Conservation (phyloP, 495 filamentous ascomycete genomes). For the Hypomontagnella monticulosa region DNA sequence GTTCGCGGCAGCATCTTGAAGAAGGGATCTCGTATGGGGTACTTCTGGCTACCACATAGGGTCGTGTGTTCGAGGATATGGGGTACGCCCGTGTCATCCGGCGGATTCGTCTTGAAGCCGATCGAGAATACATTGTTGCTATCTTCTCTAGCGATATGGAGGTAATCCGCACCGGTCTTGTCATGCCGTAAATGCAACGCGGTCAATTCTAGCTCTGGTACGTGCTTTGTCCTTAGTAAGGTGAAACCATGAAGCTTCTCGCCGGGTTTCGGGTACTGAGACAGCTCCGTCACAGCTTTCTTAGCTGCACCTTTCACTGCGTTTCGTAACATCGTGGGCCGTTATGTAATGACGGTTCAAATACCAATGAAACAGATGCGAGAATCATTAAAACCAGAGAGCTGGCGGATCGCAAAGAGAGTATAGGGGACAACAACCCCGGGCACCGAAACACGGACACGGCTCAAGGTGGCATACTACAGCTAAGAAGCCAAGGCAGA, state of each 20-base stretch:
- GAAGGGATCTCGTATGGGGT: conserved; percentile 96
- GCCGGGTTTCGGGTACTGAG: conserved; percentile 76
- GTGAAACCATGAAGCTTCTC: conserved; percentile 94
- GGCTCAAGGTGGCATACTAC: background rate
- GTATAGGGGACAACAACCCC: background rate
- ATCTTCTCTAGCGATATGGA: conserved; percentile 93
- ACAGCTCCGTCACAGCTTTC: conserved; percentile 75
- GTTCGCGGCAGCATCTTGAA: conserved; percentile 99
- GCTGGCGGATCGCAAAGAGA: background rate
- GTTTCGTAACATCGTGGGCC: conserved; percentile 59
- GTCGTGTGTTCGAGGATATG: conserved; percentile 98
- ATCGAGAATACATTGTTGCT: conserved; percentile 99
- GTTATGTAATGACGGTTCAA: conserved; percentile 1
- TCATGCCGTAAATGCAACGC: conserved; percentile 90
- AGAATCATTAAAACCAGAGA: conserved; percentile 8
- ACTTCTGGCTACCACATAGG: conserved; percentile 97
- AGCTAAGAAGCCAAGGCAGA: no score
- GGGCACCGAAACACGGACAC: background rate
- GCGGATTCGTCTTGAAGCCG: conserved; percentile 98
- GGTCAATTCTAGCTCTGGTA: conserved; percentile 92
- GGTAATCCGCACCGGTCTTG: conserved; percentile 92
- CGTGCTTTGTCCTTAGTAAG: conserved; percentile 83
- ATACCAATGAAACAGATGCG: conserved; percentile 1
- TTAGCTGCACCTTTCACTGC: conserved; percentile 60
- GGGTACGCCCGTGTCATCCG: conserved; percentile 93